Evolutionary conservation across 495 filamentous ascomycete genomes (phyloP), one percentile per base, ranked within the genome.

Genomic region (Achaetomiella virescens): DNA sequence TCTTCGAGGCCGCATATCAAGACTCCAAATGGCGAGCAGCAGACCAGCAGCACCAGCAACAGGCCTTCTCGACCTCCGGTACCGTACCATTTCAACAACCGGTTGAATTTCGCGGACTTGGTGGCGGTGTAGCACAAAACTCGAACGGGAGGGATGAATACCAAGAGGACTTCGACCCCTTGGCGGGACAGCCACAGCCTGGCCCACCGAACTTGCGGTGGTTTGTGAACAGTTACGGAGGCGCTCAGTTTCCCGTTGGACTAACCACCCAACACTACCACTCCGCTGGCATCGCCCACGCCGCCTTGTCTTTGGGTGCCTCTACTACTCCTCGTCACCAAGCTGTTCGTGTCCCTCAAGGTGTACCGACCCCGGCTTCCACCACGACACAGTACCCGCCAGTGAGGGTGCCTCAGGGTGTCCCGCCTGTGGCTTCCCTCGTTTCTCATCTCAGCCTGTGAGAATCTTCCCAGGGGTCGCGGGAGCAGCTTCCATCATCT

Each of bases 1-100:
- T 43, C 2, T 60, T 60, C 31, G 54, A 63, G 41, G 22, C 17
- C 3, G 35, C 37, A 12, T 63, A 57, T 27, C 46, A 60, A 43
- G 50, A n/a, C 1, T 3, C 8, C 15, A 48, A 48, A 31, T 9
- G 27, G 8, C 43, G 12, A 17, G 21, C 25, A 6, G 24, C 17
- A 11, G 17, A 11, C 27, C 27, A 21, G 9, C 11, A 18, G 17
- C 17, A 4, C 7, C 15, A 25, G 8, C 11, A 31, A 31, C 27
- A 9, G 9, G 27, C 20, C 41, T 7, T 11, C 12, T 20, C 5
- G n/a, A n/a, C 6, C 36, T 6, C 6, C 12, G 21, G 11, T 14
- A 6, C 17, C 48, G 3, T 15, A 18, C 57, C 38, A 0, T 45
- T 12, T 29, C 51, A 48, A 27, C 29, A 29, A 4, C 55, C 41